phyloP scores from a whole-genome alignment of 1,284 basidiomycete genomes.

The Rhizoctonia solani region DNA sequence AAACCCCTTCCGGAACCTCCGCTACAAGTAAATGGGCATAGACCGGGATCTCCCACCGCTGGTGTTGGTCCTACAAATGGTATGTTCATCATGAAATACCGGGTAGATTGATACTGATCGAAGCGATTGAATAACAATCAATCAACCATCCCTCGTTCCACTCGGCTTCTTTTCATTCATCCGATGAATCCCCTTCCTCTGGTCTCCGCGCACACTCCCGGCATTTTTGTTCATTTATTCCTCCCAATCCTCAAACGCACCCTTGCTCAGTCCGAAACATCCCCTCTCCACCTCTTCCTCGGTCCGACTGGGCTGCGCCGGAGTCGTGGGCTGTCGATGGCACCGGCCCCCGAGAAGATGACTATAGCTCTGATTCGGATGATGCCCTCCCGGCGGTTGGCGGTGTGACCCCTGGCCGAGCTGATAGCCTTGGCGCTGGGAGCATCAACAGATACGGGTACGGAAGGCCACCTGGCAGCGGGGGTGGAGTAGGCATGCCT shows the following conservation, averaged over 20 bases:
- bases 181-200: not conserved
- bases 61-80: conserved; percentile 17
- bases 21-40: conserved; percentile 18
- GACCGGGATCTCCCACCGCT: conserved; percentile 25
- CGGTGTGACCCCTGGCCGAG: not conserved
- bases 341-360: conserved; percentile 47
- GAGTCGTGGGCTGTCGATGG: conserved; percentile 57
- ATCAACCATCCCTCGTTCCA: not conserved
- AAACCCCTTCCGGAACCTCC: not conserved
- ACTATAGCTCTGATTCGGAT: conserved; percentile 43
- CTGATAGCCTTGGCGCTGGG: conserved; percentile 16
- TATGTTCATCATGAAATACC: not conserved
- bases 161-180: not conserved
- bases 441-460: conserved; percentile 6
- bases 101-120: conserved; percentile 11
- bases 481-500: not conserved
- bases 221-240: not conserved
- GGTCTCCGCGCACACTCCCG: not conserved
- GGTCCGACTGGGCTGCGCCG: conserved; percentile 52
- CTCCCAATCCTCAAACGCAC: not conserved
- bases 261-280: conserved; percentile 20
- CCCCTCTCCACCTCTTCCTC: conserved; percentile 27
- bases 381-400: conserved; percentile 1
- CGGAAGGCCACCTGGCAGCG: conserved; percentile 25
- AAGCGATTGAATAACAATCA: not conserved